phyloP scores from a whole-genome alignment of 2,329 filamentous ascomycete genomes.

The Trichoderma arundinaceum region DNA sequence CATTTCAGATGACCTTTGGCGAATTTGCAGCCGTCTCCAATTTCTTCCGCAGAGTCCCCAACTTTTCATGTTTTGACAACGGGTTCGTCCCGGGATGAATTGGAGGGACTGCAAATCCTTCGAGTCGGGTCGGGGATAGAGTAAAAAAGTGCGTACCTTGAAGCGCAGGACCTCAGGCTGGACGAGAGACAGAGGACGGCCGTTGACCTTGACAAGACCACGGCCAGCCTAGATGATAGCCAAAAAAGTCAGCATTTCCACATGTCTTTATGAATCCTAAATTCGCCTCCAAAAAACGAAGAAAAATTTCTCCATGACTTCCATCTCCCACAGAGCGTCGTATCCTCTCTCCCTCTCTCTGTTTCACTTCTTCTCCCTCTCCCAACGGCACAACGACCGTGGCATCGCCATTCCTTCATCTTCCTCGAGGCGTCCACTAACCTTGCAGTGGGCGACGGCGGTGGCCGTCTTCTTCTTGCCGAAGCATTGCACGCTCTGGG shows the following conservation, averaged over 20 bases:
- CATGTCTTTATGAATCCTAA: background rate
- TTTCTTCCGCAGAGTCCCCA: background rate
- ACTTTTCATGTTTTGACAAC: background rate
- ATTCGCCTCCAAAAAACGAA: background rate
- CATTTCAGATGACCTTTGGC: background rate
- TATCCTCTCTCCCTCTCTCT: no score
- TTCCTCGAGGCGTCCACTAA: constrained; percentile 45
- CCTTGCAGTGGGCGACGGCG: constrained; percentile 92
- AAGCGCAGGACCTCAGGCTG: constrained; percentile 97
- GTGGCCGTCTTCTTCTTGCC: constrained; percentile 96
- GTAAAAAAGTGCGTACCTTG: constrained; percentile 68
- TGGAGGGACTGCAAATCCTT: constrained; percentile 11
- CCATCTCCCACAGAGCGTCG: constrained; percentile 2
- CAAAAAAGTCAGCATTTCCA: constrained; percentile 41
- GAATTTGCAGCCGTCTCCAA: constrained; percentile 18
- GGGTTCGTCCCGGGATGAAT: background rate
- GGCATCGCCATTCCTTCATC: background rate
- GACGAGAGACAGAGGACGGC: constrained; percentile 89
- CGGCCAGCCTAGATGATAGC: constrained; percentile 47
- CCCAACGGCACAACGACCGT: background rate
- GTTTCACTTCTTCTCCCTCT: background rate
- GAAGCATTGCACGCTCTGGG: constrained; percentile 94
- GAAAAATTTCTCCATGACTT: constrained; percentile 10
- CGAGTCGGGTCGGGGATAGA: constrained; percentile 2
- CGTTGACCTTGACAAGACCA: constrained; percentile 98